A percentile compares a stretch with the other conserved stretches of the same genome.
Conservation (phyloP, 2,329 filamentous ascomycete species). For the Conoideocrella luteorostrata region DNA sequence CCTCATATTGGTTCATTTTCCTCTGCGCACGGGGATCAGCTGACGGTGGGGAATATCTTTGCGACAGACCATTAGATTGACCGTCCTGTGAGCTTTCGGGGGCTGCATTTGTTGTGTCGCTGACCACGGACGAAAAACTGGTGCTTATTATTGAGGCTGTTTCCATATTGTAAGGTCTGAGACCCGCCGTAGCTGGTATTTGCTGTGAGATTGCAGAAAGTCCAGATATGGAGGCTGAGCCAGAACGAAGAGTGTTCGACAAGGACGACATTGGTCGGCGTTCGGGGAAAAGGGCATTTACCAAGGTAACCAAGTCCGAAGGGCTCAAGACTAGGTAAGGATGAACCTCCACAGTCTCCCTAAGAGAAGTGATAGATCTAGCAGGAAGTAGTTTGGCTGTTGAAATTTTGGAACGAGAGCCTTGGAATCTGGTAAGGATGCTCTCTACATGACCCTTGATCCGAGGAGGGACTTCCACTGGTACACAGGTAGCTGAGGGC, state of each 20-base stretch:
- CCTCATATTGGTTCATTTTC: constrained; percentile 48
- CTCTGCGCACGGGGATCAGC: constrained; percentile 37
- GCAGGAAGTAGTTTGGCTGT: constrained; percentile 60
- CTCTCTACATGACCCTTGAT: constrained; percentile 65
- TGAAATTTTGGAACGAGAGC: constrained; percentile 40
- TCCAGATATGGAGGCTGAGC: constrained; percentile 60
- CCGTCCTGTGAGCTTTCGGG: constrained; percentile 58
- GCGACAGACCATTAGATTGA: constrained; percentile 40
- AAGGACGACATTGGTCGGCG: constrained; percentile 57
- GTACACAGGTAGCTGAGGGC: constrained; percentile 45
- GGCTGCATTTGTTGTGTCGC: constrained; percentile 57
- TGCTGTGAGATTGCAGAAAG: constrained; percentile 62
- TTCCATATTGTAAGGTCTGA: constrained; percentile 42
- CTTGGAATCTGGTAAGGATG: constrained; percentile 59
- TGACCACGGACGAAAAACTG: constrained; percentile 65
- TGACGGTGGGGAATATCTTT: constrained; percentile 48
- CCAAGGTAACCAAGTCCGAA: constrained; percentile 70
- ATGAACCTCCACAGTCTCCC: constrained; percentile 72
- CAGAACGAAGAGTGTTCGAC: constrained; percentile 58
- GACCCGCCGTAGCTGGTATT: constrained; percentile 52
- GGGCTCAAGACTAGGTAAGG: constrained; percentile 75
- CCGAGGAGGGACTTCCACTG: constrained; percentile 47
- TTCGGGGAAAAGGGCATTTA: constrained; percentile 80
- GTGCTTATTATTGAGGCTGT: constrained; percentile 66
- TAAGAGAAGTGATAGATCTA: constrained; percentile 63